phyloP scores from a whole-genome alignment of 371 early-diverging fungal genomes.

The Circinella umbellata region DNA sequence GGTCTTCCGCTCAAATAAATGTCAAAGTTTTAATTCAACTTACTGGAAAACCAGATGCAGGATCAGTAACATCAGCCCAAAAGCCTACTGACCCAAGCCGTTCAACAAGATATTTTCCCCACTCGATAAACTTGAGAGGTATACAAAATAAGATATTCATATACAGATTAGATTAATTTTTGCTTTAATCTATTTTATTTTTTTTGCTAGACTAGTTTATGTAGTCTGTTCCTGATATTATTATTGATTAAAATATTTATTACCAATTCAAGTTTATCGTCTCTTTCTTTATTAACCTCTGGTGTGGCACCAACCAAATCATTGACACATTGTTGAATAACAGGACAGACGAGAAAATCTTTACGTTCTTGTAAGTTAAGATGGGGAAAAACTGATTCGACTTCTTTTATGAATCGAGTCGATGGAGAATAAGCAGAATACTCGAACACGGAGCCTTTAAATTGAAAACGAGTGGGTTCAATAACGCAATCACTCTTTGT shows the following conservation, averaged over 20 bases:
- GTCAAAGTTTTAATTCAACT: slow-evolving; percentile 16
- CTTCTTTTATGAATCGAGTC: slow-evolving; percentile 37
- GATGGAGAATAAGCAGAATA: slow-evolving; percentile 45
- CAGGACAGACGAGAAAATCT: slow-evolving; percentile 73
- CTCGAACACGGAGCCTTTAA: slow-evolving; percentile 40
- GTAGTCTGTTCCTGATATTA: background rate
- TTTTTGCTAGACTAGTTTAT: too few relatives aligned
- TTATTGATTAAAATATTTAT: slow-evolving; percentile 1
- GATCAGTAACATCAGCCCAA: slow-evolving; percentile 94
- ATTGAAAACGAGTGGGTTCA: slow-evolving; percentile 33
- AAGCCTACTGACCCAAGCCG: slow-evolving; percentile 62
- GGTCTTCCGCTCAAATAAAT: background rate
- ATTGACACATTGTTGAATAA: slow-evolving; percentile 73
- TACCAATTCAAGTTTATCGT: slow-evolving; percentile 78
- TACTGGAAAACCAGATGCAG: slow-evolving; percentile 91
- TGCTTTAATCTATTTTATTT: background rate
- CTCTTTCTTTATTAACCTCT: slow-evolving; percentile 78
- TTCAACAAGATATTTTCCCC: slow-evolving; percentile 64
- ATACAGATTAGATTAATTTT: background rate
- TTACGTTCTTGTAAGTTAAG: slow-evolving; percentile 55
- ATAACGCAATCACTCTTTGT: slow-evolving; percentile 27
- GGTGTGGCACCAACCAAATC: slow-evolving; percentile 79
- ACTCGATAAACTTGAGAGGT: slow-evolving; percentile 68
- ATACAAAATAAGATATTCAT: background rate
- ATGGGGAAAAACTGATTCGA: slow-evolving; percentile 41